Evolutionary conservation across 257 asterid genomes (phyloP), one percentile per base, ranked within the genome.

Genomic region (Scutellaria barbata): DNA sequence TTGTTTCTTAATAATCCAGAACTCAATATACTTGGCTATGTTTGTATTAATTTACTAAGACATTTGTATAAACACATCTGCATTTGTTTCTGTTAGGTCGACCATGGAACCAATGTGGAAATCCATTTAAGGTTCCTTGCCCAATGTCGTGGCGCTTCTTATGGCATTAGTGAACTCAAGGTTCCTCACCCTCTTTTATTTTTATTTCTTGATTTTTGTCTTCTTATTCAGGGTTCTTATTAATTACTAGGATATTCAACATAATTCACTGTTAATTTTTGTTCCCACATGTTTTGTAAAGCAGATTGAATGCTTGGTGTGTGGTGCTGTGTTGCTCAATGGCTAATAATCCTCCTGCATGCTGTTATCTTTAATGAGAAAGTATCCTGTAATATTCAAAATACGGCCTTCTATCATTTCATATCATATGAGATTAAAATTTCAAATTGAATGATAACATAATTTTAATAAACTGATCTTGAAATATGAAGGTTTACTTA

Each of bases 101-200:
- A 90, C 76, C 82, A 81, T 71, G 96, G 87, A 62, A 74, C 66
- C 10, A 84, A 92, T 59, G 59, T 83, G 35, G 87, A 88, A 78
- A 83, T 76, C 74, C 88, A 88, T 73, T 88, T 92, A 71, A 82
- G 87, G 63, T 92, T 92, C 78, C 86, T 92, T 66, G 82, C 83
- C 76, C 89, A 84, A 71, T 89, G 95, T 59, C 96, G 96, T 37
- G 94, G 92, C 82, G 90, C 90, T 81, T 90, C 90, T 88, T 80
- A 87, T 51, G 66, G 83, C 83, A 84, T 86, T 74, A 79, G 57
- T 45, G 89, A 85, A 71, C 87, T 92, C 80, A 90, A 90, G 98
- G 98, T 92, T 60, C 70, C 64, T 41, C 25, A 8, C 61, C 55
- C 71, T 61, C 39, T 47, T 48, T 25, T 43, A 40, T 40, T 35